Percentiles rank a stretch among this genome's conserved stretches.
phyloP scores from a whole-genome alignment of 441 rosid species.

The Corymbia calophylla region DNA sequence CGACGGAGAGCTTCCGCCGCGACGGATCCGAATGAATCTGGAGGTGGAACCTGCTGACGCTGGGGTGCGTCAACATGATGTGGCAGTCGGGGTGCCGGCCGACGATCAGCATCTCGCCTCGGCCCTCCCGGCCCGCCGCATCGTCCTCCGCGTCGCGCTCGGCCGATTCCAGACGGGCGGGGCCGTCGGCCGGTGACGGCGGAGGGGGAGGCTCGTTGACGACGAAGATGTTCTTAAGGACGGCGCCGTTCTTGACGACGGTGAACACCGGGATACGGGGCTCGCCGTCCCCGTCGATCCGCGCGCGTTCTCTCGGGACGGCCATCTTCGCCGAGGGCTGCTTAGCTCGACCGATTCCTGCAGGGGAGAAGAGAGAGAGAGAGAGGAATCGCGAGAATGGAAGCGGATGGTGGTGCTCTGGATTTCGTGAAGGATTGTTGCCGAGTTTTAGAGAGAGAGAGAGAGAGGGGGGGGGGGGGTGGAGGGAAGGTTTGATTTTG shows the following conservation, averaged over 20 bases:
- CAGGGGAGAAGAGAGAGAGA: background rate
- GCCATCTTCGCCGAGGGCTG: background rate
- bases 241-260: slow-evolving; percentile 64
- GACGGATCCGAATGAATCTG: slow-evolving; percentile 49
- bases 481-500: background rate
- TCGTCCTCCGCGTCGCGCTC: background rate
- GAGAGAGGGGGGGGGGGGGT: background rate
- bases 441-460: background rate
- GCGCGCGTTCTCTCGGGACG: background rate
- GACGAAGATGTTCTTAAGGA: slow-evolving; percentile 83
- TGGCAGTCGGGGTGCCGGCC: slow-evolving; percentile 91
- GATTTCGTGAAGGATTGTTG: slow-evolving; percentile 21
- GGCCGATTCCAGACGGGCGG: background rate
- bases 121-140: slow-evolving; percentile 13
- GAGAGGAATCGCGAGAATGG: background rate
- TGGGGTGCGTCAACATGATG: slow-evolving; percentile 75
- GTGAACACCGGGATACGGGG: slow-evolving; percentile 70
- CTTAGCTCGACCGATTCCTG: background rate
- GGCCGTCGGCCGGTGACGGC: background rate
- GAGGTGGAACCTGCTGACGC: slow-evolving; percentile 88
- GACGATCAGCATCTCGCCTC: slow-evolving; percentile 57
- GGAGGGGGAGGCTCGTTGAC: slow-evolving; percentile 22
- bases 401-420: background rate
- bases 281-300: slow-evolving; percentile 7
- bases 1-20: slow-evolving; percentile 49